Percentiles rank a stretch among this genome's conserved stretches.
These are phyloP conservation scores for Strigomonas galati DNA, from an alignment of 208 protist genomes.

Conservation along the genomic window DNA sequence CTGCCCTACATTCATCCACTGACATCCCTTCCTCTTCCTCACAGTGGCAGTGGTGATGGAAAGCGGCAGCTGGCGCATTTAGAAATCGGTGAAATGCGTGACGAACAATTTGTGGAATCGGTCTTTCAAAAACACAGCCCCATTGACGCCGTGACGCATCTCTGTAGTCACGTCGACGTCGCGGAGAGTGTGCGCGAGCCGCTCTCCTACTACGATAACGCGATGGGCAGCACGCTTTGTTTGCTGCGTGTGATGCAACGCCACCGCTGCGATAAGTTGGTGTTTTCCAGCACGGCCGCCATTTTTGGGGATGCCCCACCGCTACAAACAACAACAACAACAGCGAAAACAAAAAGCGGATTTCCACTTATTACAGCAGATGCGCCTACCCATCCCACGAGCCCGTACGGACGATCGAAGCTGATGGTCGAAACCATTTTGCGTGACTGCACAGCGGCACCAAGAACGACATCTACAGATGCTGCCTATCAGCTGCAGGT, in stretches of 20 bases:
- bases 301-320: slow-evolving; percentile 86
- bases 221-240: slow-evolving; percentile 90
- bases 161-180: slow-evolving; percentile 93
- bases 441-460: slow-evolving; percentile 52
- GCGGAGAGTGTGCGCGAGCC: slow-evolving; percentile 91
- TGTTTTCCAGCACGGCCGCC: slow-evolving; percentile 96
- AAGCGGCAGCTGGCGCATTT: slow-evolving; percentile 31
- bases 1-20: neutral
- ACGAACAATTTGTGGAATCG: slow-evolving; percentile 68
- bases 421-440: slow-evolving; percentile 91
- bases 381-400: slow-evolving; percentile 54
- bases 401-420: slow-evolving; percentile 95
- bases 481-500: slow-evolving; percentile 68
- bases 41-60: neutral
- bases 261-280: slow-evolving; percentile 91
- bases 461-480: no score
- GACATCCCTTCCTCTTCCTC: no score
- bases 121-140: slow-evolving; percentile 87
- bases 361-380: slow-evolving; percentile 65
- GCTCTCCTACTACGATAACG: slow-evolving; percentile 96
- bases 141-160: slow-evolving; percentile 93
- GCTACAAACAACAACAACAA: slow-evolving; percentile 19
- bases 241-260: slow-evolving; percentile 91
- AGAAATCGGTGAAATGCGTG: slow-evolving; percentile 79
- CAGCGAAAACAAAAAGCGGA: slow-evolving; percentile 14